Conservation (phyloP, 768 basidiomycete genomes). For the Cystobasidium ongulense region DNA sequence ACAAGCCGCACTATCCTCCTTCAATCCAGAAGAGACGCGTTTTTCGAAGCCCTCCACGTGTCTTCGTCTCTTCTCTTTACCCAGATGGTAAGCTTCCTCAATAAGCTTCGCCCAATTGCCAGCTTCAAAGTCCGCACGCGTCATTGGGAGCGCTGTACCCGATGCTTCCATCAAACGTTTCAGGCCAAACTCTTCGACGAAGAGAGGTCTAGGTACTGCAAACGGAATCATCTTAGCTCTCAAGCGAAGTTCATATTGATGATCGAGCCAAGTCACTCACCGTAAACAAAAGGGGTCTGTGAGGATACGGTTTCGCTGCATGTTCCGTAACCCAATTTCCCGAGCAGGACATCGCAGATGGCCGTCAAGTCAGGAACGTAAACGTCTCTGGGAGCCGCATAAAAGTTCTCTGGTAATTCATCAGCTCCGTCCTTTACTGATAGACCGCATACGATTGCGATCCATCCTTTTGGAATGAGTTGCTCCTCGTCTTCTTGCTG, state of each 20-base stretch:
- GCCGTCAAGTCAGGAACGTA: slow-evolving; percentile 78
- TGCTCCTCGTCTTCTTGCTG: slow-evolving; percentile 42
- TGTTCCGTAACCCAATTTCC: slow-evolving; percentile 74
- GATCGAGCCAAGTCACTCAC: slow-evolving; percentile 45
- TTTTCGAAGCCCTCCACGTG: slow-evolving; percentile 50
- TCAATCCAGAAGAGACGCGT: slow-evolving; percentile 37
- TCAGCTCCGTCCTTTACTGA: slow-evolving; percentile 54
- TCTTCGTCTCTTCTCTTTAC: slow-evolving; percentile 49
- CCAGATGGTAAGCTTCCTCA: slow-evolving; percentile 55
- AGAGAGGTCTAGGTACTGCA: slow-evolving; percentile 65
- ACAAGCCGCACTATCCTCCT: slow-evolving; percentile 35
- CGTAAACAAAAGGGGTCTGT: slow-evolving; percentile 69
- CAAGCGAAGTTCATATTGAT: not conserved
- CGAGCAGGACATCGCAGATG: slow-evolving; percentile 63
- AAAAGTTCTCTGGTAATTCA: slow-evolving; percentile 61
- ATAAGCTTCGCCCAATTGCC: slow-evolving; percentile 63
- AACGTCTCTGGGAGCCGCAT: slow-evolving; percentile 64
- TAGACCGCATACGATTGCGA: slow-evolving; percentile 69
- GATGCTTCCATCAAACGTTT: slow-evolving; percentile 57
- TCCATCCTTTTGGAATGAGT: slow-evolving; percentile 64
- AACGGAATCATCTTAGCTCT: not conserved
- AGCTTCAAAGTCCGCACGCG: slow-evolving; percentile 59
- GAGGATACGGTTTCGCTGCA: slow-evolving; percentile 71
- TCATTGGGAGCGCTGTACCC: slow-evolving; percentile 63
- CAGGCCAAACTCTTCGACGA: slow-evolving; percentile 72